Percentiles rank a stretch among this genome's conserved stretches.
Evolutionary conservation across 1,284 basidiomycete genomes (phyloP).

Genomic region (Trichosporon sp.): DNA sequence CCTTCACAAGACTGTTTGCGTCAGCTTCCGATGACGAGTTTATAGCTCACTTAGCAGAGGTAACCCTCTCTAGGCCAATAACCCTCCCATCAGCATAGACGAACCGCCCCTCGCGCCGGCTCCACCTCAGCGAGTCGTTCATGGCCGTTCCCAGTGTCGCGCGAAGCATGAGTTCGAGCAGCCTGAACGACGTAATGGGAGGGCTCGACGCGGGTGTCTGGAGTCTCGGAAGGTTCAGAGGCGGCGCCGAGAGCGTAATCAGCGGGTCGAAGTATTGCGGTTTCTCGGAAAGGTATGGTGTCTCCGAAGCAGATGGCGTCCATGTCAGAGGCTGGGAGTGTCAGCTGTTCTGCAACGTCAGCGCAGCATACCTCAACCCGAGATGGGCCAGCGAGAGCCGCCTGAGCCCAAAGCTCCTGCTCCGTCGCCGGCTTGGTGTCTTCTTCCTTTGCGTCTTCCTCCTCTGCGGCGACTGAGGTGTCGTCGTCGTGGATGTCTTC

Average conservation of each 20-base stretch:
- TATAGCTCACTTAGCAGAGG: constrained; percentile 35
- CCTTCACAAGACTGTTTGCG: constrained; percentile 22
- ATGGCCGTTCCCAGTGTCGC: constrained; percentile 45
- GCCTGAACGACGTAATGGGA: constrained; percentile 28
- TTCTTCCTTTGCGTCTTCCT: constrained; percentile 1
- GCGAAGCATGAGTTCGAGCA: constrained; percentile 41
- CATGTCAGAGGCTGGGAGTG: constrained; percentile 24
- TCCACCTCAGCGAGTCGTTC: constrained; percentile 41
- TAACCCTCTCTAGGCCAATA: constrained; percentile 32
- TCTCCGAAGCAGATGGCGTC: constrained; percentile 14
- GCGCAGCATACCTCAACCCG: constrained; percentile 31
- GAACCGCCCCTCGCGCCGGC: constrained; percentile 34
- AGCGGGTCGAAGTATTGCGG: constrained; percentile 40
- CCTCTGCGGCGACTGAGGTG: background rate
- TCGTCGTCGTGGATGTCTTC: background rate
- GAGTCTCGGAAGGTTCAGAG: constrained; percentile 32
- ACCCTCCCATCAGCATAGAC: constrained; percentile 31
- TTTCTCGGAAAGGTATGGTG: constrained; percentile 37
- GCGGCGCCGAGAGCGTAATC: constrained; percentile 34
- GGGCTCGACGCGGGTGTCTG: constrained; percentile 21
- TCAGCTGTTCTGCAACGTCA: background rate
- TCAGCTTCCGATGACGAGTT: background rate
- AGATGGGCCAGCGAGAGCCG: constrained; percentile 18
- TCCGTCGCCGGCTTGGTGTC: constrained; percentile 20
- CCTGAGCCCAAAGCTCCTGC: constrained; percentile 15